phyloP scores from a whole-genome alignment of 2,329 filamentous ascomycete genomes.

The Massarina eburnea region DNA sequence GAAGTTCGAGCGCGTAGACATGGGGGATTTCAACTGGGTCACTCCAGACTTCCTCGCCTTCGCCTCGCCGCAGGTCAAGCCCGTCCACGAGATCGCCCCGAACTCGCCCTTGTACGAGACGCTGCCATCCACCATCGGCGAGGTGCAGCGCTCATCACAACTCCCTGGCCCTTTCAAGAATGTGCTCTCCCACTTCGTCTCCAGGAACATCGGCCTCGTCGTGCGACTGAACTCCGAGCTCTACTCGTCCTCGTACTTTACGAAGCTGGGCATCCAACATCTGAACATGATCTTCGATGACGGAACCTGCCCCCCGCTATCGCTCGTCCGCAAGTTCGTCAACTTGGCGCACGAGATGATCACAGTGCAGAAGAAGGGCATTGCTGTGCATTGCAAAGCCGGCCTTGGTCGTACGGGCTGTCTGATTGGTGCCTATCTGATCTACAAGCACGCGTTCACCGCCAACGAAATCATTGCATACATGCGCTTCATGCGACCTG shows the following conservation, averaged over 20 bases:
- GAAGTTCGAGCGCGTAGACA: conserved; percentile 90
- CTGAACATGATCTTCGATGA: conserved; percentile 99
- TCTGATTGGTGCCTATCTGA: conserved; percentile 94
- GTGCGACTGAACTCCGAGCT: conserved; percentile 94
- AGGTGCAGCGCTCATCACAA: conserved; percentile 66
- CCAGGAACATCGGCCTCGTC: conserved; percentile 87
- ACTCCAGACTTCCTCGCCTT: conserved; percentile 95
- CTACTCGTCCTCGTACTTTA: conserved; percentile 97
- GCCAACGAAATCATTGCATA: conserved; percentile 97
- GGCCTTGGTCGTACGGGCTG: conserved; percentile 94
- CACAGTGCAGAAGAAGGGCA: conserved; percentile 83
- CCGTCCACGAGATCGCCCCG: conserved; percentile 70
- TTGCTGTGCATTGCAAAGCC: conserved; percentile 98
- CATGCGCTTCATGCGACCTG: conserved; percentile 98
- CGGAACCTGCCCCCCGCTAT: conserved; percentile 87
- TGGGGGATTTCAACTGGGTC: conserved; percentile 99
- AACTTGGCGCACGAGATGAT: conserved; percentile 94
- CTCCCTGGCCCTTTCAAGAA: conserved; percentile 93
- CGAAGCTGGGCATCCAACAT: conserved; percentile 90
- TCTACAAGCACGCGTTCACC: conserved; percentile 95
- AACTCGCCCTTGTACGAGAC: conserved; percentile 72
- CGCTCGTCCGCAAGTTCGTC: conserved; percentile 92
- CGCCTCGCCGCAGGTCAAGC: conserved; percentile 85
- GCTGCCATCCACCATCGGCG: conserved; percentile 74
- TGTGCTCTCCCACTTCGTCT: conserved; percentile 83